phyloP scores from a whole-genome alignment of 2,329 filamentous ascomycete genomes.

The Colletotrichum liaoningense region DNA sequence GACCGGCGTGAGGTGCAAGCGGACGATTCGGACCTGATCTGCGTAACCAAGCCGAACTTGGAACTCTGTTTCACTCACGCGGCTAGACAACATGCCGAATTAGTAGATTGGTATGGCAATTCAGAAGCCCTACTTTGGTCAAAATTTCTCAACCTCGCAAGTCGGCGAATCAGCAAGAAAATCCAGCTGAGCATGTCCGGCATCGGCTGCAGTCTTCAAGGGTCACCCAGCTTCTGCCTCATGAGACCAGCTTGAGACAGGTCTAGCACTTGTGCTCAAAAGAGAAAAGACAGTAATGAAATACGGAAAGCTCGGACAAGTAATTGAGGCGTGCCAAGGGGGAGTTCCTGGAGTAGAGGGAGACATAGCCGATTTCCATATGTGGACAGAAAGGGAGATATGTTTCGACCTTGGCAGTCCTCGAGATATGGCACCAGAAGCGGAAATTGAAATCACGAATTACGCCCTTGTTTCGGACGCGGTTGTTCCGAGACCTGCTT shows the following conservation, averaged over 20 bases:
- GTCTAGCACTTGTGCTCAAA: neutral
- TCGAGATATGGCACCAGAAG: slow-evolving; percentile 16
- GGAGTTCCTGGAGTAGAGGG: neutral
- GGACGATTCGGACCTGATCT: neutral
- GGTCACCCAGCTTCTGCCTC: neutral
- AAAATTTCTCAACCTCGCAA: neutral
- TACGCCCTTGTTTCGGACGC: neutral
- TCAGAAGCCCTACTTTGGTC: neutral
- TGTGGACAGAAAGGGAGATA: neutral
- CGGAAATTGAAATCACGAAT: neutral
- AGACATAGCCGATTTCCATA: neutral
- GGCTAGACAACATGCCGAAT: neutral
- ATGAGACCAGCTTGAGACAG: neutral
- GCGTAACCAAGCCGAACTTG: neutral
- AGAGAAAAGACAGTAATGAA: too few species aligned
- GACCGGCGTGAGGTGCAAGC: neutral
- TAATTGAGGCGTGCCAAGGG: neutral
- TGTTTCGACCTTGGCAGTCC: neutral
- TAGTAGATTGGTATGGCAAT: neutral
- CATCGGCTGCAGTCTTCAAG: neutral
- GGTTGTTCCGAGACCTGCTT: neutral
- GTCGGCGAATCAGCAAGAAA: neutral
- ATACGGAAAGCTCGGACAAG: neutral
- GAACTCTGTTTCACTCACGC: neutral
- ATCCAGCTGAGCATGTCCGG: neutral